Percentiles rank a stretch among this genome's conserved stretches.
These are phyloP conservation scores for Termitomyces sp. DNA, from an alignment of 768 basidiomycete species.

Conservation along the genomic window DNA sequence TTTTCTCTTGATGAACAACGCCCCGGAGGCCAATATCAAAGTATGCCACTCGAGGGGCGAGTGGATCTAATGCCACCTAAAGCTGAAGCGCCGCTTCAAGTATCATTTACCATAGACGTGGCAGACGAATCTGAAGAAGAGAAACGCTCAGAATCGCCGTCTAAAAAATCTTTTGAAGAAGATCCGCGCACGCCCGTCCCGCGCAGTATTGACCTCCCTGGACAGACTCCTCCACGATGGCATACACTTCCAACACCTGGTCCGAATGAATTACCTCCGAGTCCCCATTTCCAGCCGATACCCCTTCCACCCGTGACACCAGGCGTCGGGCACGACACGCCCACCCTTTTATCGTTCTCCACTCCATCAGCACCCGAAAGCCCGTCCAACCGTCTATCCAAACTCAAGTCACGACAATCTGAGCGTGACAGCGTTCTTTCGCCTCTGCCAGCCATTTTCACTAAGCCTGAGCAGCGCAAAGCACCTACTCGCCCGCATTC, in stretches of 20 bases:
- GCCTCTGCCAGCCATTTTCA: conserved; percentile 15
- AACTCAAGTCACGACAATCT: conserved; percentile 11
- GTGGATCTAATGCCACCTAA: conserved; percentile 77
- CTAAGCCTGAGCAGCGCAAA: conserved; percentile 11
- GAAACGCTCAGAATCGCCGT: conserved; percentile 6
- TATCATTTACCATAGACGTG: neutral
- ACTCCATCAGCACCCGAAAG: conserved; percentile 7
- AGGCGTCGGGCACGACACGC: conserved; percentile 17
- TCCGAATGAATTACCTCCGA: conserved; percentile 54
- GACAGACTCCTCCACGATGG: conserved; percentile 33
- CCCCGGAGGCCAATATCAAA: conserved; percentile 70
- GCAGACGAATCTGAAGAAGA: conserved; percentile 3
- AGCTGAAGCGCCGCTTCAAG: conserved; percentile 4
- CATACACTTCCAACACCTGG: conserved; percentile 56
- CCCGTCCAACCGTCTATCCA: conserved; percentile 5
- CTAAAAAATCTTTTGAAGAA: conserved; percentile 17
- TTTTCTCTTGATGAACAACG: conserved; percentile 9
- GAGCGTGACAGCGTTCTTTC: conserved; percentile 14
- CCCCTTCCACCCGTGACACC: conserved; percentile 44
- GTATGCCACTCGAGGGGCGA: conserved; percentile 82
- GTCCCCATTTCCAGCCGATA: conserved; percentile 44
- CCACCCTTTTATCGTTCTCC: conserved; percentile 10
- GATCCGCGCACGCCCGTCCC: conserved; percentile 32
- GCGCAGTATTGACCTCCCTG: conserved; percentile 23
- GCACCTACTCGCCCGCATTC: conserved; percentile 43